Conservation (phyloP, 495 filamentous ascomycete species). For the Penicillium soppii region DNA sequence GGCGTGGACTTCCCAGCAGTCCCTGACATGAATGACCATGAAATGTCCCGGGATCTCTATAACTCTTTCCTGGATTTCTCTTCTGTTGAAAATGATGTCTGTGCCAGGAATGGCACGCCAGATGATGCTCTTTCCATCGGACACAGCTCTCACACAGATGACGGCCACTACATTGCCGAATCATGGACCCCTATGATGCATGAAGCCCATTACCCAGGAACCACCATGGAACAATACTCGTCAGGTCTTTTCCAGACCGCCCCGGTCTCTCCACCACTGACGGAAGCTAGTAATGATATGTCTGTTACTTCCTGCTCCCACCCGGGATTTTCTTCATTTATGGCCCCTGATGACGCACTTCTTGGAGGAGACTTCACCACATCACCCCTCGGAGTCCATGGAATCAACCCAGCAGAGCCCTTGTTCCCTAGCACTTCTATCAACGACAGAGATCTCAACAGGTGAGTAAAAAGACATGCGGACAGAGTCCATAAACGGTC, state of each 20-base stretch:
- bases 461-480: constrained; percentile 29
- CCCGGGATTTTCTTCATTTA: constrained; percentile 41
- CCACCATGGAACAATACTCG: constrained; percentile 38
- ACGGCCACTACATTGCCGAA: constrained; percentile 40
- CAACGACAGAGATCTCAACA: constrained; percentile 46
- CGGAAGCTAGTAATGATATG: constrained; percentile 47
- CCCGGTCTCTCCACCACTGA: constrained; percentile 47
- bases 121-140: constrained; percentile 45
- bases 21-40: constrained; percentile 41
- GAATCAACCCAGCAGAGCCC: constrained; percentile 43
- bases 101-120: constrained; percentile 35
- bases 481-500: background rate
- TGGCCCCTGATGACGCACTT: constrained; percentile 40
- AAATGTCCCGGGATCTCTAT: constrained; percentile 40
- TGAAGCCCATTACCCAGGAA: constrained; percentile 41
- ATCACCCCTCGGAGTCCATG: constrained; percentile 35
- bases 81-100: constrained; percentile 47
- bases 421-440: constrained; percentile 42
- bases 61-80: constrained; percentile 43
- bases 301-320: constrained; percentile 47
- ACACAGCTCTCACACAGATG: constrained; percentile 43
- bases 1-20: constrained; percentile 44
- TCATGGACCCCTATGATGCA: constrained; percentile 43
- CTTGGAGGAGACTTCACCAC: constrained; percentile 41
- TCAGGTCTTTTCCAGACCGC: constrained; percentile 39